Conservation (phyloP, 768 basidiomycete genomes). For the Kwoniella dendrophila region DNA sequence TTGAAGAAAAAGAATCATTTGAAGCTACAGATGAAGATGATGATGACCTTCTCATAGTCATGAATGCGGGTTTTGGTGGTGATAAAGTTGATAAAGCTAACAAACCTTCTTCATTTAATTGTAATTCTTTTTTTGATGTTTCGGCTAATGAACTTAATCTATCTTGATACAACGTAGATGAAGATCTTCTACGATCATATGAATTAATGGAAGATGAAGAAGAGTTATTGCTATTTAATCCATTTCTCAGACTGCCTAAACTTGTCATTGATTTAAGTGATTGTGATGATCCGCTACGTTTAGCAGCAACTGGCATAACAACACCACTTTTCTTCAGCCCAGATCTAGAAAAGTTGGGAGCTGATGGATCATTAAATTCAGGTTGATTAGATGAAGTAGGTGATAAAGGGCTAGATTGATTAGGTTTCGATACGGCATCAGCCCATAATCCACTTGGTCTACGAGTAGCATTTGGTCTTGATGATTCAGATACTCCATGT, state of each 20-base stretch:
- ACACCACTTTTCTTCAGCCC: constrained; percentile 42
- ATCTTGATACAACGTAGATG: constrained; percentile 18
- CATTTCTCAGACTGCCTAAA: neutral
- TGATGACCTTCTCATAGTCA: constrained; percentile 17
- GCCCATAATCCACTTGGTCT: constrained; percentile 31
- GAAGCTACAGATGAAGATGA: constrained; percentile 28
- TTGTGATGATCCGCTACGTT: constrained; percentile 11
- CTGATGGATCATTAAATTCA: constrained; percentile 17
- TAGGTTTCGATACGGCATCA: constrained; percentile 11
- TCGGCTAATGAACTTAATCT: constrained; percentile 32
- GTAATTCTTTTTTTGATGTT: constrained; percentile 34
- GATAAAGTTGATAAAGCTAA: constrained; percentile 30
- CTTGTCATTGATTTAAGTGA: constrained; percentile 12
- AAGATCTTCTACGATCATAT: constrained; percentile 2
- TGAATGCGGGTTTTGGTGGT: constrained; percentile 42
- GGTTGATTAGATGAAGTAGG: neutral
- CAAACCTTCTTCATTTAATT: constrained; percentile 39
- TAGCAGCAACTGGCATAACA: constrained; percentile 41
- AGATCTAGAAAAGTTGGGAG: constrained; percentile 51
- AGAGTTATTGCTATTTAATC: constrained; percentile 6
- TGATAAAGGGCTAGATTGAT: constrained; percentile 18
- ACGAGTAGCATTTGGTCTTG: neutral
- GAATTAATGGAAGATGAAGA: constrained; percentile 13
- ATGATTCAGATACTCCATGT: neutral
- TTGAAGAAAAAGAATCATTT: constrained; percentile 11